Evolutionary conservation across 768 basidiomycete genomes (phyloP), one percentile per base, ranked within the genome.

Genomic region (Pulveroboletus ravenelii): DNA sequence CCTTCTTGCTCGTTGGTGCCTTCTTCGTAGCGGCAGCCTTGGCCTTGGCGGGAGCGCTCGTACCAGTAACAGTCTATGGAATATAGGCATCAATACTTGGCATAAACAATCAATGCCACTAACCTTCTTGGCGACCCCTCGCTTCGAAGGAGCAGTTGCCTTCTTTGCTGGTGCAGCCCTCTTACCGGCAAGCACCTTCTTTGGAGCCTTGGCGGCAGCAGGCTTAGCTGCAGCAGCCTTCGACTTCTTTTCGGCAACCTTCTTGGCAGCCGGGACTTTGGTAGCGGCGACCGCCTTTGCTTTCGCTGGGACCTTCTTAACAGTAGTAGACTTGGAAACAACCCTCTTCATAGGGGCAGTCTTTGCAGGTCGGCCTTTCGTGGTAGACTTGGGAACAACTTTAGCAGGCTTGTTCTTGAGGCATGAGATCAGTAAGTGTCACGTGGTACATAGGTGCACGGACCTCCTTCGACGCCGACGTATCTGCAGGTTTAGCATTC

Each of bases 61-160:
- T 70, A 9, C 82, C 80, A 35, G 78, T 83, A 23, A 76, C 70
- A 55, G 74, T 72, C 83, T 85, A 57, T 18, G 32, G 8, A 57
- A 29, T 38, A 18, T 57, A 38, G n/a, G 15, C 46, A 36, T 42
- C 31, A 29, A 40, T 40, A 15, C 34, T 30, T 46, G 42, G 23
- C 45, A 45, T 9, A n/a, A 14, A 35, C 7, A 43, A 37, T 5
- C 14, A 38, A 45, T 30, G 34, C 15, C 1, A 53, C 57, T 34
- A 39, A 82, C 82, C 80, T 86, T 88, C 76, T 87, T 88, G 9
- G 78, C 80, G 1, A 74, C 41, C 30, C 75, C 80, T 31, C 80
- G 73, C 63, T 77, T 80, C 41, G 77, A 68, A 31, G 73, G 54
- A 5, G 69, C 46, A 6, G 65, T 59, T 0, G 61, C 64, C 66